Conservation (phyloP, 2,329 filamentous ascomycete genomes). For the Pseudocercospora macadamiae region DNA sequence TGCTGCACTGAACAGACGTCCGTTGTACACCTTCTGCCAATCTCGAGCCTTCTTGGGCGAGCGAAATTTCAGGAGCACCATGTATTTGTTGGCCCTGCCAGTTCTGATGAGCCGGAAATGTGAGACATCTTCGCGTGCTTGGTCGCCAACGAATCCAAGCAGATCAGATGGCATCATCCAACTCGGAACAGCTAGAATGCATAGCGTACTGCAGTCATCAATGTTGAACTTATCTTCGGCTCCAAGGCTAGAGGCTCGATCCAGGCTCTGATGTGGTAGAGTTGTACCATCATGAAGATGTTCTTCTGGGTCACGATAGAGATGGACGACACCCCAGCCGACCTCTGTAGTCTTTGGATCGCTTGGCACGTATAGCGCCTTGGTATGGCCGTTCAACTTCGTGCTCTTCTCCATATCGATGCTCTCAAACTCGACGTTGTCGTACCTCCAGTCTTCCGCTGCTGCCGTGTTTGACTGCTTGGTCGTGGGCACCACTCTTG, state of each 20-base stretch:
- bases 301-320: conserved; percentile 85
- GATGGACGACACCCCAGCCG: conserved; percentile 90
- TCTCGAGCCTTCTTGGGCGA: conserved; percentile 71
- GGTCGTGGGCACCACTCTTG: conserved; percentile 36
- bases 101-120: conserved; percentile 96
- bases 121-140: conserved; percentile 81
- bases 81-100: conserved; percentile 83
- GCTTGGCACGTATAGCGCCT: conserved; percentile 75
- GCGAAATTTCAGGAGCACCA: conserved; percentile 93
- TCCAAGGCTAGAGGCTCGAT: conserved; percentile 12
- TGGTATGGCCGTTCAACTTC: conserved; percentile 63
- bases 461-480: conserved; percentile 54
- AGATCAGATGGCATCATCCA: conserved; percentile 93
- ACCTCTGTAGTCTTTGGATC: conserved; percentile 73
- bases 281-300: conserved; percentile 58
- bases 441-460: conserved; percentile 77
- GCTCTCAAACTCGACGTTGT: conserved; percentile 75
- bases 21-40: conserved; percentile 88
- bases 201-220: conserved; percentile 82
- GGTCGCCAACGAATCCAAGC: conserved; percentile 86
- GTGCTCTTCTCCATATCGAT: conserved; percentile 66
- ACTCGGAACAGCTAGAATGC: conserved; percentile 90
- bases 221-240: conserved; percentile 43
- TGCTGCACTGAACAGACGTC: conserved; percentile 76
- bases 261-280: conserved; percentile 41